Percentiles rank a stretch among this genome's conserved stretches.
These are phyloP conservation scores for Suhomyces tanzawaensis DNA, from an alignment of 805 yeast species.

Conservation along the genomic window DNA sequence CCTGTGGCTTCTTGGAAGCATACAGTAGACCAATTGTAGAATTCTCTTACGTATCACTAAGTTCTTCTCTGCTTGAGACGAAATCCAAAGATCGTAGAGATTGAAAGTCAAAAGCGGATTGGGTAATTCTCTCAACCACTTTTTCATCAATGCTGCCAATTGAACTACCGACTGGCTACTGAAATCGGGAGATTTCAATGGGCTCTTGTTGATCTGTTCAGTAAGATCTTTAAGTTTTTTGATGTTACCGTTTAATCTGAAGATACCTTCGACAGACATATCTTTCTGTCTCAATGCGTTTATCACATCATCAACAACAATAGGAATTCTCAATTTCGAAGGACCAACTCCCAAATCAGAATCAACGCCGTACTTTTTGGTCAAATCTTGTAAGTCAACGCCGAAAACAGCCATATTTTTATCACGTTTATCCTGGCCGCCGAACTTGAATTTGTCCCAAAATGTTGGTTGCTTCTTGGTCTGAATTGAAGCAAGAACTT, in stretches of 20 bases:
- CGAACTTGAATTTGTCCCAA: constrained; percentile 53
- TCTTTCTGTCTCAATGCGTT: constrained; percentile 84
- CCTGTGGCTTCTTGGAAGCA: constrained; percentile 79
- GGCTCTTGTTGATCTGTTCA: constrained; percentile 69
- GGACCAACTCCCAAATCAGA: constrained; percentile 86
- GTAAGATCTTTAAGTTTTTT: constrained; percentile 72
- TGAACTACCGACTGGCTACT: constrained; percentile 82
- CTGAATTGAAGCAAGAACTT: constrained; percentile 41
- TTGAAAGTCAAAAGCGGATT: constrained; percentile 80
- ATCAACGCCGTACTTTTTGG: constrained; percentile 74
- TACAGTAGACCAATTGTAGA: constrained; percentile 62
- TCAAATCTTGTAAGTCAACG: constrained; percentile 64
- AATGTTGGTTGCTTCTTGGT: constrained; percentile 44
- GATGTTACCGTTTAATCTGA: constrained; percentile 94
- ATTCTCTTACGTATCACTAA: constrained; percentile 48
- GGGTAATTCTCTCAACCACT: constrained; percentile 88
- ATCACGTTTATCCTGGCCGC: constrained; percentile 25
- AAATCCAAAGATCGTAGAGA: constrained; percentile 76
- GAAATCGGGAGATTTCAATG: constrained; percentile 68
- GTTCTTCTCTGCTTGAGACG: constrained; percentile 55
- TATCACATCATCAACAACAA: constrained; percentile 81
- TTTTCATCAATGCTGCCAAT: constrained; percentile 87
- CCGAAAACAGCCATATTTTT: constrained; percentile 63
- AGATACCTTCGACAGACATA: constrained; percentile 93
- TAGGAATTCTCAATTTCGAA: constrained; percentile 73